Conservation (phyloP, 768 basidiomycete species). For the Amylocystis lapponica region DNA sequence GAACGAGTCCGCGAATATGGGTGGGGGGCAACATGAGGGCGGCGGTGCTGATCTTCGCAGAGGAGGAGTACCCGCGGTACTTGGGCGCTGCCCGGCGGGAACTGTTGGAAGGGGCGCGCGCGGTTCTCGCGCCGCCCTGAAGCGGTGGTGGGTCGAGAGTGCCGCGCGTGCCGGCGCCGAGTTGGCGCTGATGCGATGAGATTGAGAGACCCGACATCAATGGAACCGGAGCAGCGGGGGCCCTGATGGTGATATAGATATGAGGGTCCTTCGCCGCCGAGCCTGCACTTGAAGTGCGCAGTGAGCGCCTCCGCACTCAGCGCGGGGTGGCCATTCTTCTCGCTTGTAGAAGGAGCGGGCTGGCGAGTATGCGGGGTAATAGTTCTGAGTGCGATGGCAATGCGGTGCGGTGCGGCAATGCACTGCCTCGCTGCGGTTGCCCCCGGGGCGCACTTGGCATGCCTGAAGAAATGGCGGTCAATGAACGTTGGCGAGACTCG, state of each 20-base stretch:
- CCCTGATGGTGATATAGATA: constrained; percentile 18
- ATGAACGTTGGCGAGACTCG: constrained; percentile 25
- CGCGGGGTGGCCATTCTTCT: constrained; percentile 11
- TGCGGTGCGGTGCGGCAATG: constrained; percentile 18
- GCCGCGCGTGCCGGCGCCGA: constrained; percentile 11
- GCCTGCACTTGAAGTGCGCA: constrained; percentile 53
- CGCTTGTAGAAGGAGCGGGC: constrained; percentile 13
- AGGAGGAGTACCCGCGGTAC: constrained; percentile 13
- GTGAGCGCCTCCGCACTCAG: constrained; percentile 6
- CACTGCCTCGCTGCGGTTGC: constrained; percentile 18
- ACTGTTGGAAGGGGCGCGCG: constrained; percentile 13
- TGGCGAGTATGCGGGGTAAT: constrained; percentile 8
- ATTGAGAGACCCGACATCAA: constrained; percentile 26
- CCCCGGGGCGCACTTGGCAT: constrained; percentile 5
- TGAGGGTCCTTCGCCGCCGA: constrained; percentile 38
- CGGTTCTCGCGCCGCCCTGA: constrained; percentile 19
- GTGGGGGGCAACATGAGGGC: constrained; percentile 59
- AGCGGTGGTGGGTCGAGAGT: constrained; percentile 15
- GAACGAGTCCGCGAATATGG: constrained; percentile 63
- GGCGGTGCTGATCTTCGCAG: constrained; percentile 46
- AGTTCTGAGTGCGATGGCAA: constrained; percentile 9
- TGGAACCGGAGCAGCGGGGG: constrained; percentile 14
- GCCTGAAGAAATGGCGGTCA: constrained; percentile 19
- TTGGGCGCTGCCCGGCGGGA: constrained; percentile 19
- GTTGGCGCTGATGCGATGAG: constrained; percentile 14